Base-by-base conservation (phyloP, 177 flowering plant species). In the Tripterygium wilfordii region DNA sequence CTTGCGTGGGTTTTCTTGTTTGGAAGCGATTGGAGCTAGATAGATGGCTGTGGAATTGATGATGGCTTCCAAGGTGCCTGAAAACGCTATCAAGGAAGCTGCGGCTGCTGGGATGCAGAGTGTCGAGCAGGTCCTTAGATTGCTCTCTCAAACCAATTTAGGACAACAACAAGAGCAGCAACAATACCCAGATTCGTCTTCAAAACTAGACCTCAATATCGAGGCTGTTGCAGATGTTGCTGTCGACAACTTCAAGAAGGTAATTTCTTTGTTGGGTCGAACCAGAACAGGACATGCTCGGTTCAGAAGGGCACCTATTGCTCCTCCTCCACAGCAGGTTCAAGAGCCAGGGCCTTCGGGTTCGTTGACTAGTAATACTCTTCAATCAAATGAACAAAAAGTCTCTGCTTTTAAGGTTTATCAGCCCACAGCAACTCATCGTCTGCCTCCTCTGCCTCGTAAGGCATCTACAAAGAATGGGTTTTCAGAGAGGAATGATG, bases 11-110 rank as follows among this genome's bases (percentile, higher is more conserved):
- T 25, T 33, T 35, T 45, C 24, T 12, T 21, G 27, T 37, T 40
- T 46, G n/a, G n/a, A n/a, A n/a, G n/a, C n/a, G n/a, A n/a, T n/a
- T n/a, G n/a, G n/a, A n/a, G n/a, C n/a, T n/a, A n/a, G n/a, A n/a
- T n/a, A n/a, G n/a, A 78, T 78, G 84, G 84, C 80, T 1, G 75
- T 75, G 62, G 80, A 75, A 44, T 50, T 75, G 37, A 71, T 78
- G 75, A 65, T 68, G 51, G 67, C 49, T 0, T 0, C 35, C 18
- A 60, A 51, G 7, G 51, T 64, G 66, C 72, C 74, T 38, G 79
- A 70, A 5, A 59, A 10, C 21, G 75, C 76, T 35, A 64, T 69
- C 10, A 49, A 56, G 46, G 85, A 79, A 49, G 85, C 82, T 1
- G 76, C 78, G 0, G 50, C 76, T 8, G 80, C 80, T 18, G 85